Evolutionary conservation across 352 stramenopile species (phyloP).

Genomic region (Globisporangium lucens): DNA sequence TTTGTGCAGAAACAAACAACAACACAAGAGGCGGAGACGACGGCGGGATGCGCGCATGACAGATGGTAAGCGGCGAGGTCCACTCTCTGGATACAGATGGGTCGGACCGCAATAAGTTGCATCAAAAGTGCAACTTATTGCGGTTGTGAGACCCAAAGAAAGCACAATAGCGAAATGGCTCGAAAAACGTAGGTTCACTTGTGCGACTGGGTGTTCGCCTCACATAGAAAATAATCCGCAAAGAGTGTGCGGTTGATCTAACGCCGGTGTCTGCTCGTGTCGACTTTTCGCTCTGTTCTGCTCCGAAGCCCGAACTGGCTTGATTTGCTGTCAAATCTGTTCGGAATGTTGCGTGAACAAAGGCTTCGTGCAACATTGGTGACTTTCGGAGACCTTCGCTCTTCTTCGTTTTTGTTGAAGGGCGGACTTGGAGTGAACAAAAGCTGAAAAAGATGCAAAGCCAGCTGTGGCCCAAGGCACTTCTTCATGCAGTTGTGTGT

Average conservation of each 20-base stretch:
- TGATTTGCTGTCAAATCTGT: background rate
- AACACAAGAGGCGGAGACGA: background rate
- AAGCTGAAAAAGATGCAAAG: background rate
- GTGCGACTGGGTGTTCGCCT: background rate
- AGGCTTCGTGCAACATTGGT: background rate
- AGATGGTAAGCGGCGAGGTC: background rate
- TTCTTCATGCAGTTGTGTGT: background rate
- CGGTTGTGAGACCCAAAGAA: background rate
- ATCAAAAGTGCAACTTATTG: background rate
- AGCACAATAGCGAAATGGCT: background rate
- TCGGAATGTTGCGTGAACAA: background rate
- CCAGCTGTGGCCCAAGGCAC: background rate
- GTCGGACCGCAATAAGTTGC: background rate
- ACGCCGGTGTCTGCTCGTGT: background rate
- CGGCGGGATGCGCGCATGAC: background rate
- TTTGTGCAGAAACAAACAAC: background rate
- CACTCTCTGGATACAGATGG: background rate
- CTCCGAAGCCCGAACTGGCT: background rate
- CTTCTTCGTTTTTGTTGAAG: background rate
- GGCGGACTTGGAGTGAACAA: background rate
- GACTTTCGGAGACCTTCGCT: background rate
- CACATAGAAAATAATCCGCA: background rate
- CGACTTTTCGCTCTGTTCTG: background rate
- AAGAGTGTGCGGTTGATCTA: background rate
- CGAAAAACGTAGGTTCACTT: background rate